Conservation (phyloP, 2,329 filamentous ascomycete species). For the Claviceps pazoutovae region DNA sequence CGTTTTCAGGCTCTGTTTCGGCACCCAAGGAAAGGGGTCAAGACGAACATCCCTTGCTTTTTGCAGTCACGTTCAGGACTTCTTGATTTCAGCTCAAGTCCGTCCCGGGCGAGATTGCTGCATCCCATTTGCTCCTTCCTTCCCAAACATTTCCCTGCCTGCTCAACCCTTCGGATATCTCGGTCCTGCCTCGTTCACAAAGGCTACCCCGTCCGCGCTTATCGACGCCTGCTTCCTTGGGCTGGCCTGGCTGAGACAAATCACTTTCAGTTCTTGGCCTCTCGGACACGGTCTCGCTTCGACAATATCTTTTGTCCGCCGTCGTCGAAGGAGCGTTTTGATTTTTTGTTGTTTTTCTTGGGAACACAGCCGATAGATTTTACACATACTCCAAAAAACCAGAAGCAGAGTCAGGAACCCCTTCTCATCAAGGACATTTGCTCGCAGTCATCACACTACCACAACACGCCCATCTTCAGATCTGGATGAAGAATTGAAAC, state of each 20-base stretch:
- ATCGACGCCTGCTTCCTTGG: constrained; percentile 1
- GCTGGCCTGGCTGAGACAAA: constrained; percentile 1
- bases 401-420: constrained; percentile 9
- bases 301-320: constrained; percentile 11
- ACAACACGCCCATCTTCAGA: background rate
- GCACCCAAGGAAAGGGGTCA: background rate
- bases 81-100: background rate
- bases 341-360: constrained; percentile 7
- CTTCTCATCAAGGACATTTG: background rate
- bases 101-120: background rate
- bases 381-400: constrained; percentile 4
- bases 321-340: constrained; percentile 1
- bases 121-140: background rate
- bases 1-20: background rate
- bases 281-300: constrained; percentile 4
- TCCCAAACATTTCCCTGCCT: background rate
- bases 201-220: background rate
- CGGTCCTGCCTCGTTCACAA: background rate
- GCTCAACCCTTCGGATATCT: background rate
- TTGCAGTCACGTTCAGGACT: background rate
- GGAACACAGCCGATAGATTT: constrained; percentile 12
- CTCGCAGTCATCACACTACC: background rate
- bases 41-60: background rate
- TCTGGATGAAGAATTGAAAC: background rate
- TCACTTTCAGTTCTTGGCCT: background rate